Base-by-base conservation (phyloP, 1,284 basidiomycete genomes). In the Trametes pubescens region DNA sequence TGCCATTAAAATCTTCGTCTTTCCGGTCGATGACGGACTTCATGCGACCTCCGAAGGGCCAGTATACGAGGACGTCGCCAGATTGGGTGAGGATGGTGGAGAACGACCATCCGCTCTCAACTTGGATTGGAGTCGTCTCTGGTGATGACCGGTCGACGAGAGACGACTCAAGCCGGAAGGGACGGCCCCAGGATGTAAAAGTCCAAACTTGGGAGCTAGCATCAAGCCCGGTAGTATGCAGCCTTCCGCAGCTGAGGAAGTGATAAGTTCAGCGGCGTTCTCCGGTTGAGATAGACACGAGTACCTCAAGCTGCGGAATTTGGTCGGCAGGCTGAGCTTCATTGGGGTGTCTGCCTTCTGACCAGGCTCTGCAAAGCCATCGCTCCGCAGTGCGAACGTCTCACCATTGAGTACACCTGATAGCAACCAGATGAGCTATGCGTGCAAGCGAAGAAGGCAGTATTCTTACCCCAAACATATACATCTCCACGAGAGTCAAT, bases 61-160 rank as follows among this genome's bases (percentile, higher is more conserved):
- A 94, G 86, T 89, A 95, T 8, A 91, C 85, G 67, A 89, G 84
- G 37, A 94, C 86, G 38, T 87, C 82, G 1, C 93, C 93, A 5
- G 83, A 81, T 57, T 84, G 80, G 2, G 89, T 90, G 65, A 96
- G 85, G 37, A 87, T 81, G 2, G 88, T 84, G 8, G 89, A 90
- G 75, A 90, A 91, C 6, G 72, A 68, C 94, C 93, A 95, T n/a
- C 94, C 94, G 63, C 90, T 90, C 73, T 89, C 90, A 34, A 94
- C 81, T 74, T 95, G 93, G 1, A 84, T 72, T 7, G 88, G 85
- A 10, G 78, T 83, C 29, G 82, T 82, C 57, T 83, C 81, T 0
- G 80, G 76, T 1, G 78, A 73, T 0, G 75, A 71, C 51, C 81
- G 80, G 51, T 80, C 78, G 55, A 91, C 71, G 16, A 83, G 73